Percentiles rank a stretch among this genome's conserved stretches.
Conservation (phyloP, 495 filamentous ascomycete genomes). For the Cryomyces minteri region DNA sequence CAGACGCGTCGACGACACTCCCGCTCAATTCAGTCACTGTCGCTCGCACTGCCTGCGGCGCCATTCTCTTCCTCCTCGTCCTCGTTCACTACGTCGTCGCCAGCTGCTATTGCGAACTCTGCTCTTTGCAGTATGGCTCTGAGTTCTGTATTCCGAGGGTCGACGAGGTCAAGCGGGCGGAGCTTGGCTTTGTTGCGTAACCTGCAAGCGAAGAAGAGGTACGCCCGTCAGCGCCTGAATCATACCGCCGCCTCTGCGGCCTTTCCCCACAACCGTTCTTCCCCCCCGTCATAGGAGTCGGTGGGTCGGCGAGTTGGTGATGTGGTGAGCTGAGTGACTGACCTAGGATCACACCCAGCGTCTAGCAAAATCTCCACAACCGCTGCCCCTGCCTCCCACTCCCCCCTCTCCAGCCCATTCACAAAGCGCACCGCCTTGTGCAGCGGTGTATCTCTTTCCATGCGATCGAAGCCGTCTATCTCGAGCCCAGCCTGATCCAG, state of each 20-base stretch:
- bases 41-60: slow-evolving; percentile 17
- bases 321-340: slow-evolving; percentile 10
- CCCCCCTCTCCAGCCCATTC: slow-evolving; percentile 32
- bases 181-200: slow-evolving; percentile 54
- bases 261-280: background rate
- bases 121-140: slow-evolving; percentile 50
- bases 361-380: slow-evolving; percentile 85
- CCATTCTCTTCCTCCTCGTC: slow-evolving; percentile 12
- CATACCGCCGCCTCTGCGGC: background rate
- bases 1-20: too few species aligned
- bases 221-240: background rate
- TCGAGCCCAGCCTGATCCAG: slow-evolving; percentile 92
- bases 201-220: slow-evolving; percentile 10
- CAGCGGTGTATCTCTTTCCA: slow-evolving; percentile 77
- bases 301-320: background rate
- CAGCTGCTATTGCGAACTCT: slow-evolving; percentile 33
- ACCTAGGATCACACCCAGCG: slow-evolving; percentile 65
- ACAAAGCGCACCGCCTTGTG: slow-evolving; percentile 76
- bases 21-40: slow-evolving; percentile 11
- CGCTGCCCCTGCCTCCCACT: slow-evolving; percentile 37
- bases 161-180: slow-evolving; percentile 49
- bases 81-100: slow-evolving; percentile 17
- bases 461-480: slow-evolving; percentile 68
- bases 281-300: too few species aligned
- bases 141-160: slow-evolving; percentile 52